Conservation (phyloP, 805 yeast genomes). For the Blastobotrys muscicola region DNA sequence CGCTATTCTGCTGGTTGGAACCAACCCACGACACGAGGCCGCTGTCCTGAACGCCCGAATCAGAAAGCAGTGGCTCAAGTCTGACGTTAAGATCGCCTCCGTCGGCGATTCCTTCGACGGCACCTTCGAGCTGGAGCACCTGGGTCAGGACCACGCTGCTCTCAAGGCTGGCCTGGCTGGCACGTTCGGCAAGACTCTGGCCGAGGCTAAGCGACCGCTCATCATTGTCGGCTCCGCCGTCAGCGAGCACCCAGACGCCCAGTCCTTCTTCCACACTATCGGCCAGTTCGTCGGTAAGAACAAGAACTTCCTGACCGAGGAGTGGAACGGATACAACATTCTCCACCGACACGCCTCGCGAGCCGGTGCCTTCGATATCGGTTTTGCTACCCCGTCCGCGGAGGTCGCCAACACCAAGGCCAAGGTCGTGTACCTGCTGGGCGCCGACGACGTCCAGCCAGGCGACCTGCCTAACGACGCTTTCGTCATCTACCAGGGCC, state of each 20-base stretch:
- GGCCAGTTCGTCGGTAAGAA: slow-evolving; percentile 49
- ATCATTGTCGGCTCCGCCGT: slow-evolving; percentile 77
- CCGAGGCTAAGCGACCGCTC: slow-evolving; percentile 61
- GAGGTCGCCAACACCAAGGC: slow-evolving; percentile 43
- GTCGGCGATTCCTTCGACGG: slow-evolving; percentile 73
- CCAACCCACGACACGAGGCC: slow-evolving; percentile 86
- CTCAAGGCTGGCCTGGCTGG: slow-evolving; percentile 56
- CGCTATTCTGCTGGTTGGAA: slow-evolving; percentile 68
- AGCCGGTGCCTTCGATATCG: slow-evolving; percentile 78
- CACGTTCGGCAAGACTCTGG: slow-evolving; percentile 56
- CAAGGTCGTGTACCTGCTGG: slow-evolving; percentile 69
- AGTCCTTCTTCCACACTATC: slow-evolving; percentile 47
- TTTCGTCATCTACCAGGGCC: slow-evolving; percentile 83
- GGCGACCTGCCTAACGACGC: slow-evolving; percentile 72
- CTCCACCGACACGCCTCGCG: slow-evolving; percentile 84
- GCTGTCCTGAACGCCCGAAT: slow-evolving; percentile 79
- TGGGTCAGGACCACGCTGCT: slow-evolving; percentile 52
- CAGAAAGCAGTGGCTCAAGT: slow-evolving; percentile 69
- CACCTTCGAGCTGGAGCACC: slow-evolving; percentile 54
- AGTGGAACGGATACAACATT: slow-evolving; percentile 75
- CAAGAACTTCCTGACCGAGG: slow-evolving; percentile 54
- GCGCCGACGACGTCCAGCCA: slow-evolving; percentile 71
- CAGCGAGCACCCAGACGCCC: slow-evolving; percentile 55
- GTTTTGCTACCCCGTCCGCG: slow-evolving; percentile 49
- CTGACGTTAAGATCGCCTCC: slow-evolving; percentile 53